Base-by-base conservation (phyloP, 2,329 filamentous ascomycete species). In the Fusarium nelsonii region DNA sequence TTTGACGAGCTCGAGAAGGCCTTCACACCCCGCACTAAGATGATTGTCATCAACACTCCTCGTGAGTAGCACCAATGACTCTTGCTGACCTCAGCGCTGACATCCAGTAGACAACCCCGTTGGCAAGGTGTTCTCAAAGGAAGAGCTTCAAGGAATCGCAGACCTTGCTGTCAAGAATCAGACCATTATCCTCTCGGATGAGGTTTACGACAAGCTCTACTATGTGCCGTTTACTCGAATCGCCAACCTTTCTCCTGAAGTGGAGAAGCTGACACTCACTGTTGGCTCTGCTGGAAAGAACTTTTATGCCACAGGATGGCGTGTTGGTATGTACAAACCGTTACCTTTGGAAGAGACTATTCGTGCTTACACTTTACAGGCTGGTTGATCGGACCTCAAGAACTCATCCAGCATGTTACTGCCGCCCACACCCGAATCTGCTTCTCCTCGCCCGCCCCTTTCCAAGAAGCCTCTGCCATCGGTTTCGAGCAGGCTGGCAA, bases 231-330 rank as follows among this genome's bases (percentile, higher is more conserved):
- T 98, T 78, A 98, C 94, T 1, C 89, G 96, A 73, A 91, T 98
- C 57, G 93, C 93, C 26, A 97, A 94, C 0, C 84, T 99, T 18
- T 97, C 93, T 0, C 94, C 94, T 0, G 94, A 97, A 78, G 89
- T 98, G 52, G 94, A 94, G 73, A 88, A 88, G 61, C 86, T 97
- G 71, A 98, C 96, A 6, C 81, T 99, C 49, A 98, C 96, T 0
- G 96, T 99, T 32, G 96, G 96, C 20, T 97, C 94, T 1, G 96
- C 94, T 2, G 96, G 96, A 74, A 99, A 99, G 87, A 97, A 96
- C 84, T 99, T 99, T 81, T 98, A 98, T 77, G 93, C 93, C 58
- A 99, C 96, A 0, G 96, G 96, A 48, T 99, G 96, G 96, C 90
- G 96, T 60, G 94, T 98, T 6, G 88, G 84, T 83, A 73, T 18